Evolutionary conservation across 2,329 filamentous ascomycete genomes (phyloP).

Genomic region (Colletotrichum nymphaeae): DNA sequence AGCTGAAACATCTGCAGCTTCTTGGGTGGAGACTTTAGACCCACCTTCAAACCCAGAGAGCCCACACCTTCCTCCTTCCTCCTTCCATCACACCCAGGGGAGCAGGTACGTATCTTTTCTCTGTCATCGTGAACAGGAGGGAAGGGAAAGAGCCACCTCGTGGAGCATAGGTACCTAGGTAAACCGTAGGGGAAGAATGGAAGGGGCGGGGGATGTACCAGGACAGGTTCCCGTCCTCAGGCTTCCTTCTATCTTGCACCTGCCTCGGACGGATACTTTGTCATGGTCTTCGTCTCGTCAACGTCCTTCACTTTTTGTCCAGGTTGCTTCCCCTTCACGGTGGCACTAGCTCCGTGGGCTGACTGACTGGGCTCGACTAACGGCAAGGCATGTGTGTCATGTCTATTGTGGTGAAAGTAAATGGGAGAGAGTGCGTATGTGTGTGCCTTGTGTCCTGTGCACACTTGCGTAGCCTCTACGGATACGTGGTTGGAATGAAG

Average conservation of each 20-base stretch:
- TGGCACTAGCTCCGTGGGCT: not conserved
- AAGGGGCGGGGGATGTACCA: not conserved
- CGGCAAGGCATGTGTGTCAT: not conserved
- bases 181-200: no score
- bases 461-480: not conserved
- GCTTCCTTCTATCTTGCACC: not conserved
- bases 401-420: not conserved
- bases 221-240: not conserved
- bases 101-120: not conserved
- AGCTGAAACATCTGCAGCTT: slow-evolving; percentile 36
- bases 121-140: not conserved
- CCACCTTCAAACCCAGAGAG: not conserved
- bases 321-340: not conserved
- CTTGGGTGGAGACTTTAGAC: not conserved
- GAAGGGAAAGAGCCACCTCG: not conserved
- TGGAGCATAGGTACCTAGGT: no score
- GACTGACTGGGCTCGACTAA: not conserved
- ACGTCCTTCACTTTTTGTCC: not conserved
- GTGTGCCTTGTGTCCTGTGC: slow-evolving; percentile 2
- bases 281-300: not conserved
- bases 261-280: not conserved
- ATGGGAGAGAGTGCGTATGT: no score
- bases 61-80: not conserved
- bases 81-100: not conserved
- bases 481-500: not conserved